phyloP scores from a whole-genome alignment of 2,329 filamentous ascomycete genomes.

The Arthrocladium fulminans region DNA sequence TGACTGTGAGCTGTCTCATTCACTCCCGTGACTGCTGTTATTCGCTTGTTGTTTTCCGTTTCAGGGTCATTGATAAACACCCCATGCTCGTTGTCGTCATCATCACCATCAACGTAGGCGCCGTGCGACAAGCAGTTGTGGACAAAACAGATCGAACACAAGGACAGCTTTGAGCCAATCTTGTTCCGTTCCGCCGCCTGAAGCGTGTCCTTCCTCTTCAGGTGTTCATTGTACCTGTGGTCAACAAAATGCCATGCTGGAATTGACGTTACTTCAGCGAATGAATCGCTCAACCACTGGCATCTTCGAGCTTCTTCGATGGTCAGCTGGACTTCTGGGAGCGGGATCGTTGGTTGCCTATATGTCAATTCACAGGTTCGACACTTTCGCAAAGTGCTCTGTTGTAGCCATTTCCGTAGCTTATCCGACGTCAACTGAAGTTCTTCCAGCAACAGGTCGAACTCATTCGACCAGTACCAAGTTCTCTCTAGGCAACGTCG shows the following conservation, averaged over 20 bases:
- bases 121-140: conserved; percentile 23
- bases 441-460: neutral
- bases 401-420: neutral
- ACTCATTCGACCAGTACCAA: conserved; percentile 2
- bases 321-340: neutral
- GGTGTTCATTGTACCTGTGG: conserved; percentile 6
- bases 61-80: conserved; percentile 20
- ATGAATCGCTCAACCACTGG: conserved; percentile 13
- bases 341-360: neutral
- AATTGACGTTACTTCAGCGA: conserved; percentile 13
- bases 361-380: neutral
- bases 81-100: conserved; percentile 13
- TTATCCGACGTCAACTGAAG: neutral
- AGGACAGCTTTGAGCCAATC: neutral
- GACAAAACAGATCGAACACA: conserved; percentile 21
- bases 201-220: conserved; percentile 9
- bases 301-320: neutral
- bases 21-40: conserved; percentile 9
- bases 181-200: neutral
- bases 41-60: conserved; percentile 16
- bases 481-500: conserved; percentile 4
- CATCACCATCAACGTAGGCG: conserved; percentile 15
- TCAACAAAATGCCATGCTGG: conserved; percentile 21
- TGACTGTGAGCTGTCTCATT: conserved; percentile 8
- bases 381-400: neutral